Percentiles rank a stretch among this genome's conserved stretches.
Conservation (phyloP, 2,329 filamentous ascomycete species). For the Alternaria burnsii region DNA sequence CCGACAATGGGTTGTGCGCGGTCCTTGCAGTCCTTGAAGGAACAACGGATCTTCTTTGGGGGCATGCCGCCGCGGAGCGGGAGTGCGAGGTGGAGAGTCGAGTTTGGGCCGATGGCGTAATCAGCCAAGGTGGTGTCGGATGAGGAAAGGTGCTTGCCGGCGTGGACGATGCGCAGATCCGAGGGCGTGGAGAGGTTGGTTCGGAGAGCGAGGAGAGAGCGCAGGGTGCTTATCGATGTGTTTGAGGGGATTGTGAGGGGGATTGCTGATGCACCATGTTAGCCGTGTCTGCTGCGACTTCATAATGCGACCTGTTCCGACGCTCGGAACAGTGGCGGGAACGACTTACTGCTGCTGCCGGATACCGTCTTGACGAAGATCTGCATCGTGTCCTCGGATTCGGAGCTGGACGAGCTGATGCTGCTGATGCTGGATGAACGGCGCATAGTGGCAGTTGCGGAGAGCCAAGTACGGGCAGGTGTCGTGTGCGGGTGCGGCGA, state of each 20-base stretch:
- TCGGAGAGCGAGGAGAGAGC: conserved; percentile 65
- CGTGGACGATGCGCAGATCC: conserved; percentile 65
- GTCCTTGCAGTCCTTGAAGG: conserved; percentile 87
- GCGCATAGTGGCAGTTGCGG: conserved; percentile 39
- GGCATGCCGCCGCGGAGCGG: conserved; percentile 66
- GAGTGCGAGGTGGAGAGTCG: conserved; percentile 63
- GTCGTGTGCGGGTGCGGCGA: conserved; percentile 3
- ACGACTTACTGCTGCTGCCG: conserved; percentile 62
- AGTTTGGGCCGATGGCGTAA: conserved; percentile 59
- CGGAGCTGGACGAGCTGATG: conserved; percentile 53
- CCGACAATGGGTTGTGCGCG: conserved; percentile 92
- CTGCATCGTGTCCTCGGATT: conserved; percentile 63
- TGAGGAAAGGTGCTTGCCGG: conserved; percentile 63
- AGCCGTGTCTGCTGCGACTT: conserved; percentile 12
- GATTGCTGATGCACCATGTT: conserved; percentile 58
- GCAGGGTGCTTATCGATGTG: conserved; percentile 64
- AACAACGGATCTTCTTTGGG: conserved; percentile 83
- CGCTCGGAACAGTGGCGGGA: conserved; percentile 27
- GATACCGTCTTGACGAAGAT: conserved; percentile 69
- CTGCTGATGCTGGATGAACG: conserved; percentile 53
- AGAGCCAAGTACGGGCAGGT: conserved; percentile 20
- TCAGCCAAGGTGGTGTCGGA: conserved; percentile 56
- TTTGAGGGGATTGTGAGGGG: conserved; percentile 63
- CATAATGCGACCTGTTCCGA: conserved; percentile 13
- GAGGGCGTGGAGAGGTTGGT: conserved; percentile 60